Conservation (phyloP, 1,139 yeast species). For the Sugiyamaella pinicola region DNA sequence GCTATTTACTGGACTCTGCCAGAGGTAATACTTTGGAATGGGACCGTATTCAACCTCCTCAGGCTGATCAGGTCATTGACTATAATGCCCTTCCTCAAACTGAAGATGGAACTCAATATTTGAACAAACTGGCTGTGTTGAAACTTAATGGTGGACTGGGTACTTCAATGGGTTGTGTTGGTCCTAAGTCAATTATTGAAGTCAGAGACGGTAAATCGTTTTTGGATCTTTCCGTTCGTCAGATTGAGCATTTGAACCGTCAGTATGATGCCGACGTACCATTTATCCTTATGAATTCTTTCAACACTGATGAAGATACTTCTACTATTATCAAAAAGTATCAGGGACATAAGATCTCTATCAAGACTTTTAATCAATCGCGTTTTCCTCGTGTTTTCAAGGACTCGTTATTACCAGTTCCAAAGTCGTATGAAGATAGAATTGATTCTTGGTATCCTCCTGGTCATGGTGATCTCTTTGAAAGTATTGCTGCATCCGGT, state of each 20-base stretch:
- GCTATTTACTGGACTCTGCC: slow-evolving; percentile 88
- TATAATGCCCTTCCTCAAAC: slow-evolving; percentile 52
- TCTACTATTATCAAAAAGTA: slow-evolving; percentile 94
- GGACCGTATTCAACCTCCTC: slow-evolving; percentile 94
- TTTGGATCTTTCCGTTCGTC: slow-evolving; percentile 92
- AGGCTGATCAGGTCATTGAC: slow-evolving; percentile 82
- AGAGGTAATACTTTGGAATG: slow-evolving; percentile 83
- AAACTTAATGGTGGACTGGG: slow-evolving; percentile 98
- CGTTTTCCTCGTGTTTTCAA: slow-evolving; percentile 93
- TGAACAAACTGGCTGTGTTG: slow-evolving; percentile 87
- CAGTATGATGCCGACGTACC: slow-evolving; percentile 93
- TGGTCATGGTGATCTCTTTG: slow-evolving; percentile 98
- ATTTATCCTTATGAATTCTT: slow-evolving; percentile 93
- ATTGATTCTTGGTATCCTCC: slow-evolving; percentile 97
- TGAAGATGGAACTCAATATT: slow-evolving; percentile 48
- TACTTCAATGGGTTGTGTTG: slow-evolving; percentile 99
- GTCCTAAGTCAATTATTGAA: slow-evolving; percentile 97
- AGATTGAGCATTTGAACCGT: slow-evolving; percentile 92
- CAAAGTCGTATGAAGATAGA: slow-evolving; percentile 70
- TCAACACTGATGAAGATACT: slow-evolving; percentile 96
- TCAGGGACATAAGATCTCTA: slow-evolving; percentile 94
- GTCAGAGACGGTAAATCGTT: slow-evolving; percentile 98
- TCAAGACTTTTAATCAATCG: slow-evolving; percentile 95
- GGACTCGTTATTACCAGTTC: slow-evolving; percentile 94
- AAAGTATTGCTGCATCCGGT: slow-evolving; percentile 85